These are phyloP conservation scores for Globisporangium abappressorium DNA, from an alignment of 352 stramenopile genomes.

Conservation along the genomic window DNA sequence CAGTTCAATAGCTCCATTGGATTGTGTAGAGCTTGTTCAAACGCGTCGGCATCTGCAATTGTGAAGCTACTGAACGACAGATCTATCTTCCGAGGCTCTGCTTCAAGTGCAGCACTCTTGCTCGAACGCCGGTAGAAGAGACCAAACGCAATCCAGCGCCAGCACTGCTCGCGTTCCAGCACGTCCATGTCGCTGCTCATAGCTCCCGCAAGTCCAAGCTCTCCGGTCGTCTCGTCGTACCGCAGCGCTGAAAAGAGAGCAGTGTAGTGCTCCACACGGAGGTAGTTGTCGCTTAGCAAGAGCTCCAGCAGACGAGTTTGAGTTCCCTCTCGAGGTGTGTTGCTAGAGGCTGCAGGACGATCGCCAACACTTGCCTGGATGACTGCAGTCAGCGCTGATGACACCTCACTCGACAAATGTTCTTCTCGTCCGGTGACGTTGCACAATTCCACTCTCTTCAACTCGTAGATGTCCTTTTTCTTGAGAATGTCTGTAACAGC, in stretches of 20 bases:
- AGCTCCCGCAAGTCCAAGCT: neutral
- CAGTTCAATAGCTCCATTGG: neutral
- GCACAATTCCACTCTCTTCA: neutral
- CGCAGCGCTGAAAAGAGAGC: neutral
- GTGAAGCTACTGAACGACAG: neutral
- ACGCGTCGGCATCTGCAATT: neutral
- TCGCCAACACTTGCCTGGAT: neutral
- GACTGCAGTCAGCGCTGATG: neutral
- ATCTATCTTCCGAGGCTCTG: neutral
- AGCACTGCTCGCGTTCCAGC: constrained; percentile 1
- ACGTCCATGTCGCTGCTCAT: neutral
- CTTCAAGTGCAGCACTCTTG: neutral
- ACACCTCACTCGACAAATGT: neutral
- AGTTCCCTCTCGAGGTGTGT: neutral
- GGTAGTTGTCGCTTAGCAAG: neutral
- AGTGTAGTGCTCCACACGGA: neutral
- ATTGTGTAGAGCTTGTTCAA: neutral
- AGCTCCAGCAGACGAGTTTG: neutral
- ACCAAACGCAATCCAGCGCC: neutral
- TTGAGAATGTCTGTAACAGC: neutral
- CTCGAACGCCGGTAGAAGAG: neutral
- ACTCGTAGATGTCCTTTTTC: constrained; percentile 1
- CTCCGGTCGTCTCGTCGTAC: neutral
- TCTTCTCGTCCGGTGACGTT: constrained; percentile 2
- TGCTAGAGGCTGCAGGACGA: neutral